Evolutionary conservation across 257 asterid genomes (phyloP), one percentile per base, ranked within the genome.

Genomic region (Nicotiana paniculata): DNA sequence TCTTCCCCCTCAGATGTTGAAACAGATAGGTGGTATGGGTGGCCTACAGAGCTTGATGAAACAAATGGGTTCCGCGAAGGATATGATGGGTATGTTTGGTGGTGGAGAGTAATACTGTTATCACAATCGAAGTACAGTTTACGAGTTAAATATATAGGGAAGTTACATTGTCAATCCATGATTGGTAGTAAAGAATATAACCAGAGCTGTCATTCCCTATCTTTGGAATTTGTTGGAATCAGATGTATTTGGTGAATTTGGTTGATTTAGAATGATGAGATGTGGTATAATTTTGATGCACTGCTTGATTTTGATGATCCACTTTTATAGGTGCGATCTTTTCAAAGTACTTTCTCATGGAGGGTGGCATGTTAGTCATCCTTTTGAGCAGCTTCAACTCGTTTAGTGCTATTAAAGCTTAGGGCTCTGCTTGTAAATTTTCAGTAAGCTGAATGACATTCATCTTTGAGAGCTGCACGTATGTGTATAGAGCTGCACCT

Each of bases 31-130:
- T 11, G 98, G 98, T 9, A 92, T 92, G 97, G 98, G 97, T 48
- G 99, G 97, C 62, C 83, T 95, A 76, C 97, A 93, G 68, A 92
- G 75, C 91, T 84, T 95, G 91, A 93, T 96, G 99, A 96, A 96
- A 91, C 97, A 92, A 85, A 86, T 91, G 97, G 97, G 97, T 26
- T 85, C 92, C 32, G 83, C 92, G 1, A 93, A 93, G 91, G 98
- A 93, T 82, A 95, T 93, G 99, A 93, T 92, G 99, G 92, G 97
- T 17, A 92, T 93, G 97, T 91, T 95, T 83, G 99, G 99, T 18
- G 97, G 90, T 1, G 93, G 89, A 7, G 88, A 90, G 86, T 91
- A 51, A 75, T 51, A 75, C 51, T 51, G 62, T 15, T 4, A 26
- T 75, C 43, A 28, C 64, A 75, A 51, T 51, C 37, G 1, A 48